Evolutionary conservation across 495 filamentous ascomycete genomes (phyloP).

Genomic region (Penicillium antarcticum): DNA sequence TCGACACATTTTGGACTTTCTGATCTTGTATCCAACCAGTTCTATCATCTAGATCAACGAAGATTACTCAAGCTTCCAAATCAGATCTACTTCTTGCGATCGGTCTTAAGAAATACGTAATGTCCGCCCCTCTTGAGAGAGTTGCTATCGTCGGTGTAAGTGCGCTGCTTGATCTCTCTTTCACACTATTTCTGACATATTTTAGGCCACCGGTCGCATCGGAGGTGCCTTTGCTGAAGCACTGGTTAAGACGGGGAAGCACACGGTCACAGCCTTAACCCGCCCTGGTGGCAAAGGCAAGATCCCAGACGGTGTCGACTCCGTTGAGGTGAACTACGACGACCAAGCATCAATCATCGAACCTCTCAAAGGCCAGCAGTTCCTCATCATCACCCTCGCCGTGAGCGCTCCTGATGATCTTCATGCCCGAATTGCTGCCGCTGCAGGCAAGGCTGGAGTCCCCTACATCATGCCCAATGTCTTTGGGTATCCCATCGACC

Average conservation of each 20-base stretch:
- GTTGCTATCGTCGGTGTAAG: conserved; percentile 19
- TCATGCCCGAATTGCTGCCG: conserved; percentile 49
- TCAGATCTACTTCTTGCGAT: not conserved
- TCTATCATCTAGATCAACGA: too few relatives aligned
- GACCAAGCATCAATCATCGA: conserved; percentile 38
- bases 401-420: conserved; percentile 36
- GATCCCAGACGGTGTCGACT: conserved; percentile 41
- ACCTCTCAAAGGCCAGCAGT: conserved; percentile 50
- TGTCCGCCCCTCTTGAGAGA: conserved; percentile 9
- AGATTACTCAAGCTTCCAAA: not conserved
- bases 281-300: conserved; percentile 39
- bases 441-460: conserved; percentile 60
- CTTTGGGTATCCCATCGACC: conserved; percentile 39
- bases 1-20: not conserved
- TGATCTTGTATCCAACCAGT: too few relatives aligned
- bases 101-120: not conserved
- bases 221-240: conserved; percentile 53
- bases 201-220: conserved; percentile 54
- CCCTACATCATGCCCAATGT: conserved; percentile 61
- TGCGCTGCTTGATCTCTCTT: not conserved
- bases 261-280: conserved; percentile 52
- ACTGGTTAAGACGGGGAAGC: conserved; percentile 46
- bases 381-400: conserved; percentile 56
- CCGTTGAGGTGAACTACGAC: conserved; percentile 47
- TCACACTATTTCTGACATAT: not conserved